These are phyloP conservation scores for Globisporangium takayamanum DNA, from an alignment of 352 stramenopile genomes.

Conservation along the genomic window DNA sequence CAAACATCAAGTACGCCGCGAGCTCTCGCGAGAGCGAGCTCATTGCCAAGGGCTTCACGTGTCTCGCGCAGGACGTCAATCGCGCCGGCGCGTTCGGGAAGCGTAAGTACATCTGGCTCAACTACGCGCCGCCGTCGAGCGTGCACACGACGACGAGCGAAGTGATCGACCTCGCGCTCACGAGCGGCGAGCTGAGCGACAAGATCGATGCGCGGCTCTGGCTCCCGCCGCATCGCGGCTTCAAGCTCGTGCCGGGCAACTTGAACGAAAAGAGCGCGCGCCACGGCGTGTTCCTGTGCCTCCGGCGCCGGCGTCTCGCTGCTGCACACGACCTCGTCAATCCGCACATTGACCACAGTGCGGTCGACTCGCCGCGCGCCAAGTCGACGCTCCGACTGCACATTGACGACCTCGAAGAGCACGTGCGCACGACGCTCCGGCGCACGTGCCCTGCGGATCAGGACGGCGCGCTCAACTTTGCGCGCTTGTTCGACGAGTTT, in stretches of 20 bases:
- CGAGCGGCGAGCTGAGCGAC: slow-evolving; percentile 57
- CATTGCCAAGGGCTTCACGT: slow-evolving; percentile 66
- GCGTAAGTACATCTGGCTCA: slow-evolving; percentile 76
- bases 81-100: slow-evolving; percentile 53
- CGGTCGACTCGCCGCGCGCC: slow-evolving; percentile 33
- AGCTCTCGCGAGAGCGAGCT: slow-evolving; percentile 66
- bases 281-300: slow-evolving; percentile 60
- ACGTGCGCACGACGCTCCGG: slow-evolving; percentile 62
- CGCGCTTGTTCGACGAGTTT: slow-evolving; percentile 68
- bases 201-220: slow-evolving; percentile 57
- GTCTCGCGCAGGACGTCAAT: slow-evolving; percentile 69
- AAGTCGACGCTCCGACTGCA: slow-evolving; percentile 38
- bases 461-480: slow-evolving; percentile 70
- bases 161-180: slow-evolving; percentile 59
- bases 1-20: slow-evolving; percentile 54
- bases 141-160: slow-evolving; percentile 44
- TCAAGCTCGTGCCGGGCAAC: slow-evolving; percentile 63
- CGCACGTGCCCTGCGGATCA: slow-evolving; percentile 72
- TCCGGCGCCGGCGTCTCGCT: slow-evolving; percentile 31
- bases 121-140: slow-evolving; percentile 38
- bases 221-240: slow-evolving; percentile 62
- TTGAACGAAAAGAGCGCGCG: slow-evolving; percentile 60
- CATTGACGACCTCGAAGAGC: slow-evolving; percentile 58
- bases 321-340: slow-evolving; percentile 50
- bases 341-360: slow-evolving; percentile 20